Evolutionary conservation across 2,329 filamentous ascomycete genomes (phyloP).

Genomic region (Ceratocystis variospora): DNA sequence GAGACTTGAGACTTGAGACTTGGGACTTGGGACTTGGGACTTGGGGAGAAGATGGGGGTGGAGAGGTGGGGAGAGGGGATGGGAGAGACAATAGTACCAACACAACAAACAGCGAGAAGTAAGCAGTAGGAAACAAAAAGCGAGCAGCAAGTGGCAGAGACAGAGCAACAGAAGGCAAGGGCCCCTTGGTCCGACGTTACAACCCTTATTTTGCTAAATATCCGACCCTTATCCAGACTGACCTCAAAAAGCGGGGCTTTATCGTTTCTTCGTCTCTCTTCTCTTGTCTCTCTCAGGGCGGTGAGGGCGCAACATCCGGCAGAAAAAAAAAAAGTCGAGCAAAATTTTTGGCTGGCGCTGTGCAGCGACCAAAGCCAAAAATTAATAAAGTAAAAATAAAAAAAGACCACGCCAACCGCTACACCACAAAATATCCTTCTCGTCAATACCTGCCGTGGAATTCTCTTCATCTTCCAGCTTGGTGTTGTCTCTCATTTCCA

Average conservation of each 20-base stretch:
- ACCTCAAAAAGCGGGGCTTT: slow-evolving; percentile 4
- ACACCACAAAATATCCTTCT: neutral
- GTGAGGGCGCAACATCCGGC: slow-evolving; percentile 11
- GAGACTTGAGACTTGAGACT: too few relatives aligned
- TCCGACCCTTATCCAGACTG: neutral
- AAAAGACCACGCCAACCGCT: neutral
- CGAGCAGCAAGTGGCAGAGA: too few relatives aligned
- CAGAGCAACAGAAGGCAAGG: too few relatives aligned
- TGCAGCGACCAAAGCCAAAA: neutral
- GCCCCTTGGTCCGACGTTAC: neutral
- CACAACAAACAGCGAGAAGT: too few relatives aligned
- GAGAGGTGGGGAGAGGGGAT: too few relatives aligned
- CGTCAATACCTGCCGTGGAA: neutral
- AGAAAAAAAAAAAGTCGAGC: slow-evolving; percentile 19
- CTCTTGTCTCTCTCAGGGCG: neutral
- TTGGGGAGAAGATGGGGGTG: too few relatives aligned
- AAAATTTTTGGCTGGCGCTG: slow-evolving; percentile 15
- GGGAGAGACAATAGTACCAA: too few relatives aligned
- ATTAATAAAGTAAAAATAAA: slow-evolving; percentile 11
- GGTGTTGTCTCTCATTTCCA: neutral
- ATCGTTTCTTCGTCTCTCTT: neutral
- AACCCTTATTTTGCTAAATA: neutral
- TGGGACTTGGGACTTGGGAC: too few relatives aligned
- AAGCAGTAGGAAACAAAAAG: too few relatives aligned
- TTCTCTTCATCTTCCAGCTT: neutral